Base-by-base conservation (phyloP, 257 asterid species). In the Salvia hispanica region DNA sequence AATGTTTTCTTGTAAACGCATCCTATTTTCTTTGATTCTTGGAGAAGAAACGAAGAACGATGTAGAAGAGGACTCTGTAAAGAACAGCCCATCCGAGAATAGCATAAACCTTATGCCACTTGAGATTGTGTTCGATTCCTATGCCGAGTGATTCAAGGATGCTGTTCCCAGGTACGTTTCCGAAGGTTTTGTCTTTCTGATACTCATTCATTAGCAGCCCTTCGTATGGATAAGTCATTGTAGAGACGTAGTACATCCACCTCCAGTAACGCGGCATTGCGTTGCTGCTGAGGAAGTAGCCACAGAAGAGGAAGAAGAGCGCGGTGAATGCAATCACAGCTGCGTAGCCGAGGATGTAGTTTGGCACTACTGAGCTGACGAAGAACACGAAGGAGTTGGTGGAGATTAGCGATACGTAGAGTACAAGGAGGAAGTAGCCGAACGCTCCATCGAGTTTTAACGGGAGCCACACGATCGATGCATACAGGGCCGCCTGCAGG, bases 301-400 rank as follows among this genome's bases (percentile, higher is more conserved):
- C 95, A 34, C 95, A 90, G 62, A 90, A 90, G 52, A 90, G 80
- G 78, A 88, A 90, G 79, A 90, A 90, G 1, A 90, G 82, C 0
- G 97, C 97, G 21, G 75, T 91, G 88, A 91, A 91, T 5, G 97
- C 97, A 13, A 91, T 91, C 3, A 88, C 96, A 6, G 96, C 92
- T 0, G 95, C 96, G 44, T 91, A 91, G 2, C 97, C 96, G 2
- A 91, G 66, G 33, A 91, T 91, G 81, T 86, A 91, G 78, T 83
- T 91, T 3, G 97, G 97, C 12, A 91, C 96, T 9, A 91, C 88
- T 2, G 95, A 84, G 83, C 91, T 85, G 9, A 90, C 82, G 14
- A 90, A 90, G 1, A 90, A 84, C 21, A 87, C 96, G 42, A 87
- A 90, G 5, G 95, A 90, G 73, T 87, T 90, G 10, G 96, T 90